Evolutionary conservation across 2,329 filamentous ascomycete genomes (phyloP), one percentile per base, ranked within the genome.

Genomic region (Curvularia sp.): DNA sequence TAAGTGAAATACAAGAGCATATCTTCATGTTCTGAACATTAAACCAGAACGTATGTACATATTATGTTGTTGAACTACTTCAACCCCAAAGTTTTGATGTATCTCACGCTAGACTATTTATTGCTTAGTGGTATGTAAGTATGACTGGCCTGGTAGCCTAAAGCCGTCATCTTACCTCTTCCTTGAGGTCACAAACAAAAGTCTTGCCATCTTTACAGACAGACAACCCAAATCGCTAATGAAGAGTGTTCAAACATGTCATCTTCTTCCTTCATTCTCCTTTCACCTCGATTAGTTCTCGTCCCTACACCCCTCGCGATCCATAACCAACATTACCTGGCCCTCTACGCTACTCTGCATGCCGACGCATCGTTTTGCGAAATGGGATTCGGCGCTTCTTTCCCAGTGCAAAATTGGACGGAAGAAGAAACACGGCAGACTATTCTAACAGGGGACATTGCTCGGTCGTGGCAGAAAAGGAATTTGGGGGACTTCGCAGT

Each of bases 401-500:
- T 45, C 4, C 39, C 53, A 9, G 28, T n/a, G 13, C 8, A 27
- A 38, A 18, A 23, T 12, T 55, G 48, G 55, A 64, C 43, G 12
- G 32, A 60, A 18, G 53, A 64, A 25, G 53, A 61, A 3, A 67
- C 64, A 5, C 42, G 45, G 7, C 27, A 60, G 0, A 21, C 49
- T 15, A 65, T 67, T 28, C 1, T 53, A 18, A 59, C 58, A 43
- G 55, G 61, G 50, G 65, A 67, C 18, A 49, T 66, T 9, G 49
- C 49, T 7, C 46, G 55, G 12, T 64, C 53, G 23, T 66, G 63
- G 65, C 48, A 57, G 30, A 51, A 9, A 13, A 48, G 57, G 19
- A 57, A 55, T 39, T 6, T 66, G 38, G 65, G 65, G 3, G 61
- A 64, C 27, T 61, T 64, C 18, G 65, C 59, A 23, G 55, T 66